Conservation (phyloP, 306 rosid genomes). For the Neltuma alba region DNA sequence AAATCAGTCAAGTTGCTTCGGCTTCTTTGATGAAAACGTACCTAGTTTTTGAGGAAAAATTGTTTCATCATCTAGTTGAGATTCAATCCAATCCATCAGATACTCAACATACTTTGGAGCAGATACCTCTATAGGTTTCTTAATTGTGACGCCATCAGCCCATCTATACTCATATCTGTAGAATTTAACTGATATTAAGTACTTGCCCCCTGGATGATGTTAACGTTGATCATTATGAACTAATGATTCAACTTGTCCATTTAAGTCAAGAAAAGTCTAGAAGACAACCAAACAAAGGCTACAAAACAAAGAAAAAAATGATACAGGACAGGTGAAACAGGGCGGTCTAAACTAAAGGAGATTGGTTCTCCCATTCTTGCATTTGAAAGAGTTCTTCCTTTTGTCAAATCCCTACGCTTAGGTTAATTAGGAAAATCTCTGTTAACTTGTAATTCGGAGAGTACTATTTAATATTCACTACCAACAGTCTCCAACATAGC, state of each 20-base stretch:
- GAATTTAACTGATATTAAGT: conserved; percentile 26
- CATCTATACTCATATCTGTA: conserved; percentile 82
- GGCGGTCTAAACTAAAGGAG: not conserved
- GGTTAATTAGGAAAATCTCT: conserved; percentile 15
- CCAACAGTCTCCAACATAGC: conserved; percentile 19
- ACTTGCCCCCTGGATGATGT: conserved; percentile 13
- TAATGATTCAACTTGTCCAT: conserved; percentile 14
- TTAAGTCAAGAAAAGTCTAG: not conserved
- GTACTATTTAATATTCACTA: not conserved
- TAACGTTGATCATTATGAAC: conserved; percentile 15
- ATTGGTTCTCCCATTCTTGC: not conserved
- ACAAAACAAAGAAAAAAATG: conserved; percentile 6
- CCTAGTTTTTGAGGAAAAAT: conserved; percentile 85
- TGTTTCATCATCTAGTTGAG: conserved; percentile 81
- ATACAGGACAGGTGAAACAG: conserved; percentile 13
- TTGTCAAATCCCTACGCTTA: not conserved
- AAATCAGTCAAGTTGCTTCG: not conserved
- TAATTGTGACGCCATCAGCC: conserved; percentile 87
- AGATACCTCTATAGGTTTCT: conserved; percentile 87
- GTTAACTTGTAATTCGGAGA: conserved; percentile 1
- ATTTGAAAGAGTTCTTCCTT: conserved; percentile 3
- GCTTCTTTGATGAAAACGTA: conserved; percentile 30
- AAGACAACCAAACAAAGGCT: not conserved
- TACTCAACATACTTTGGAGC: conserved; percentile 91
- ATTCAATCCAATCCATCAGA: conserved; percentile 91